Percentiles rank a stretch among this genome's conserved stretches.
Conservation (phyloP, 1,284 basidiomycete genomes). For the Ganoderma lucidum region DNA sequence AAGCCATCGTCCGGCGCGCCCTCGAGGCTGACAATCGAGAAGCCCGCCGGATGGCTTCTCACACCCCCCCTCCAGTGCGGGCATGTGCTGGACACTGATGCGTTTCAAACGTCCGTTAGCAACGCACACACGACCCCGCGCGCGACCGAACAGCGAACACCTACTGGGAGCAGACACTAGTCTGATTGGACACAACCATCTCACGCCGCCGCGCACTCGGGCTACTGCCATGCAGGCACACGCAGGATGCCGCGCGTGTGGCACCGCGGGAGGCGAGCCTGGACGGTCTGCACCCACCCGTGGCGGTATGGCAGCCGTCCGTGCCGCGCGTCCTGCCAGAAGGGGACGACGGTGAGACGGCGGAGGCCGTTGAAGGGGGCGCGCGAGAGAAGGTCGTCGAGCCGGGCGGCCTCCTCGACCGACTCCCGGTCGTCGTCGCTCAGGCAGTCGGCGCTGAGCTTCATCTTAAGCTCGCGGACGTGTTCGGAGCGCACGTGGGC, state of each 20-base stretch:
- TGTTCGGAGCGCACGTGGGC: slow-evolving; percentile 1
- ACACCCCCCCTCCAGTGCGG: not conserved
- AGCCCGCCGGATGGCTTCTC: not conserved
- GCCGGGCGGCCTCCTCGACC: not conserved
- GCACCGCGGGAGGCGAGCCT: not conserved
- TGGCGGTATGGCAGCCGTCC: not conserved
- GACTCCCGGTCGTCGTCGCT: not conserved
- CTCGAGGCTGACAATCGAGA: not conserved
- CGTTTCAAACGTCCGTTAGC: not conserved
- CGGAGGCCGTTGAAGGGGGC: not conserved
- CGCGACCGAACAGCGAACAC: not conserved
- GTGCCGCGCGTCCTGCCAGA: slow-evolving; percentile 2
- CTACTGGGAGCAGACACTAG: not conserved
- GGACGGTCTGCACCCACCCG: not conserved
- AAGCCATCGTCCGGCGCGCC: not conserved
- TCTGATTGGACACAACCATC: not conserved
- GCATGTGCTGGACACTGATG: not conserved
- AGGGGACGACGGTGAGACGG: not conserved
- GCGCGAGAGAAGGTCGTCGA: not conserved
- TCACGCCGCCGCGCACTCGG: not conserved
- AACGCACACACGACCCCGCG: not conserved
- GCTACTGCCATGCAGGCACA: not conserved
- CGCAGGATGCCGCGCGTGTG: not conserved
- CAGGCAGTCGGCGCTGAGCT: not conserved
- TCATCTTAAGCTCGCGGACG: not conserved